A percentile compares a stretch with the other conserved stretches of the same genome.
Evolutionary conservation across 2,329 filamentous ascomycete genomes (phyloP).

Genomic region (Aspergillus aculeatinus): DNA sequence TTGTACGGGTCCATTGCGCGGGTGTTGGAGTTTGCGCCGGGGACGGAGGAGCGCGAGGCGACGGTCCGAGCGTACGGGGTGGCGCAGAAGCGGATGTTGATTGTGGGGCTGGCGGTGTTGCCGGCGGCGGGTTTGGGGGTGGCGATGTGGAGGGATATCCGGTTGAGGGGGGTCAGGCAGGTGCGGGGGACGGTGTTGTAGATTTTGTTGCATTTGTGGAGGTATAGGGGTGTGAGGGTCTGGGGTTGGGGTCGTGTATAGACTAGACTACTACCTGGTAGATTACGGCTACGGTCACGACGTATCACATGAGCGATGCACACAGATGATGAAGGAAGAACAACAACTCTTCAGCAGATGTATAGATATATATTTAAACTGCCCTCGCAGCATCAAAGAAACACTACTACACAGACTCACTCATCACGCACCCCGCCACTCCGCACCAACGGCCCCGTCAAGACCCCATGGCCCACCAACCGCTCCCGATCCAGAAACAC

Average conservation of each 20-base stretch:
- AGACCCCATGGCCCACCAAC: background rate
- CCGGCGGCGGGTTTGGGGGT: conserved; percentile 5
- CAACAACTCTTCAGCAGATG: no score
- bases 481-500: background rate
- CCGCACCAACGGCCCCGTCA: background rate
- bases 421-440: background rate
- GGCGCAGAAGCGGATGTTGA: conserved; percentile 47
- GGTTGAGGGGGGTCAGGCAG: conserved; percentile 8
- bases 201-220: background rate
- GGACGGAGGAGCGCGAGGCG: conserved; percentile 42
- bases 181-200: conserved; percentile 13
- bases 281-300: no score
- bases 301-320: no score
- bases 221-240: background rate
- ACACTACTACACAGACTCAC: background rate
- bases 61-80: conserved; percentile 51
- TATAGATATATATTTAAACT: no score
- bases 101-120: conserved; percentile 27
- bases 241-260: no score
- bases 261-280: no score
- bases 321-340: no score
- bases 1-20: conserved; percentile 18
- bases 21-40: conserved; percentile 38
- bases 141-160: conserved; percentile 9
- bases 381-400: background rate